Evolutionary conservation across 1,139 yeast genomes (phyloP).

Genomic region (Yamadazyma blattariae): DNA sequence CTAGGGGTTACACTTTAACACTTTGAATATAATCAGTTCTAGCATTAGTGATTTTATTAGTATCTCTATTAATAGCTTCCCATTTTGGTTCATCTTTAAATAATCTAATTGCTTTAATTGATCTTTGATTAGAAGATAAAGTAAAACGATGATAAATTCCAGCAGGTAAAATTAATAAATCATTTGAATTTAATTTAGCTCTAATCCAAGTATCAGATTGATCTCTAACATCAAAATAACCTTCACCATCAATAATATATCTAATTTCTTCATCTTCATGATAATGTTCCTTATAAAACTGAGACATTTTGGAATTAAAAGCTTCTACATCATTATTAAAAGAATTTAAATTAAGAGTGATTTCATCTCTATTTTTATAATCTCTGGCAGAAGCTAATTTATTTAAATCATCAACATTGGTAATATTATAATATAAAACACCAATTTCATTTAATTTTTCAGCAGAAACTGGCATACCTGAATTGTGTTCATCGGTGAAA

Average conservation of each 20-base stretch:
- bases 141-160: slow-evolving; percentile 95
- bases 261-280: slow-evolving; percentile 98
- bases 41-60: slow-evolving; percentile 26
- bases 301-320: slow-evolving; percentile 61
- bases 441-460: slow-evolving; percentile 60
- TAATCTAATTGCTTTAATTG: slow-evolving; percentile 74
- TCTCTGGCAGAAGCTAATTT: slow-evolving; percentile 62
- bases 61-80: slow-evolving; percentile 76
- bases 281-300: slow-evolving; percentile 81
- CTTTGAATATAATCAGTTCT: slow-evolving; percentile 29
- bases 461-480: slow-evolving; percentile 55
- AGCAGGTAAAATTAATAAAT: slow-evolving; percentile 76
- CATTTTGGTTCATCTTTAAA: slow-evolving; percentile 96
- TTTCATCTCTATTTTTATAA: slow-evolving; percentile 78
- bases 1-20: no score
- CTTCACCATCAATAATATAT: slow-evolving; percentile 84
- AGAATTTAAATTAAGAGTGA: slow-evolving; percentile 57
- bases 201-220: slow-evolving; percentile 76
- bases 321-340: slow-evolving; percentile 63
- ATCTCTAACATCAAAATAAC: slow-evolving; percentile 86
- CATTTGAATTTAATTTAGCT: slow-evolving; percentile 59
- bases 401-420: slow-evolving; percentile 57
- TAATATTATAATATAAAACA: slow-evolving; percentile 60
- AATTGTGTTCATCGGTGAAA: slow-evolving; percentile 73
- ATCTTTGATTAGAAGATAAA: slow-evolving; percentile 52